Base-by-base conservation (phyloP, 805 yeast species). In the Kodamaea hsintzibuensis region DNA sequence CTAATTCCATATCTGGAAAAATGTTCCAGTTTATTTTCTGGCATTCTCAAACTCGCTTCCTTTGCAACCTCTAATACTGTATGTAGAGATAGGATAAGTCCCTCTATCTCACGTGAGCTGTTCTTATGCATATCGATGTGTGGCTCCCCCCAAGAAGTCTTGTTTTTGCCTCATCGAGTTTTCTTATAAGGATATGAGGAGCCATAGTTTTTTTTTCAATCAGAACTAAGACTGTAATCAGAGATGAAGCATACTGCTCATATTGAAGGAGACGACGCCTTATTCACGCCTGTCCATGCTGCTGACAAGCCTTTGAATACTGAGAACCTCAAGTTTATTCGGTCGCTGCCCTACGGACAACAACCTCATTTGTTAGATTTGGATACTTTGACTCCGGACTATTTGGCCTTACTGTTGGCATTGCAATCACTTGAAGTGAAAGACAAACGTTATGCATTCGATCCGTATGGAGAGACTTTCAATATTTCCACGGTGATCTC, bases 301-400 rank as follows among this genome's bases (percentile, higher is more conserved):
- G 49, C 49, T 9, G 14, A 16, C 8, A 18, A 51, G 39, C 54
- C 50, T 19, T 14, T 46, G 18, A 25, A 49, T 25, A 35, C 25
- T 4, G 42, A 42, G 30, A 49, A 49, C 12, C 6, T 37, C 18
- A 42, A 48, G 47, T 27, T 22, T 25, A 64, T 67, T 49, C 55
- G 62, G 50, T 61, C 75, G 8, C 68, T 72, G 14, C 77, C 77
- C 3, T 72, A 71, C 52, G 33, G 45, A 14, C 71, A 67, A 16
- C 45, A 43, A 12, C 61, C 50, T 1, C 76, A 73, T 53, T 57
- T 60, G 30, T 58, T 73, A 5, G 64, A 67, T 14, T 55, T 72
- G 35, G 54, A 55, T 14, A 59, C 54, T 1, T 57, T 71, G 12
- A 54, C 57, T 7, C 50, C 52, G 17, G 63, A 61, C 18, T 65